These are phyloP conservation scores for Eruca vesicaria DNA, from an alignment of 441 rosid genomes.

Conservation along the genomic window DNA sequence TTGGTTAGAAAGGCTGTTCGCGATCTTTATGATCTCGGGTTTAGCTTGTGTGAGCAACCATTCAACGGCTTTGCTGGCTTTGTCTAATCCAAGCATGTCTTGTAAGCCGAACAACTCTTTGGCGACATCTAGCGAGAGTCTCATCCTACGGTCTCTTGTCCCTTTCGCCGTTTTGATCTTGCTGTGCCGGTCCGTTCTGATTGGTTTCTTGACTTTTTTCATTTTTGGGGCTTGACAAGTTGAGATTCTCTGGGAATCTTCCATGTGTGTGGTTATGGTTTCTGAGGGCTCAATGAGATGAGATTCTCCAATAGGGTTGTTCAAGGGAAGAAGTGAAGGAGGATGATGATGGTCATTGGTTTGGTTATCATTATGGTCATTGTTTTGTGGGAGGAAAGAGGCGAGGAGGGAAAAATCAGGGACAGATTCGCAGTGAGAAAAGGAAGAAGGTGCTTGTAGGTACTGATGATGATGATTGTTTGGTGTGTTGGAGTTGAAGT, in stretches of 20 bases:
- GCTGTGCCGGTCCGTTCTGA: slow-evolving; percentile 80
- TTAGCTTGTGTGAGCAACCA: slow-evolving; percentile 73
- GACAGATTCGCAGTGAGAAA: slow-evolving; percentile 33
- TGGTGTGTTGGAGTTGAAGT: slow-evolving; percentile 33
- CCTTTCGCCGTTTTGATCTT: slow-evolving; percentile 89
- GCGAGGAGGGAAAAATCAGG: slow-evolving; percentile 24
- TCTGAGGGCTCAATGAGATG: slow-evolving; percentile 30
- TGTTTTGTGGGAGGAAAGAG: slow-evolving; percentile 35
- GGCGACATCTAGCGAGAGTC: slow-evolving; percentile 87
- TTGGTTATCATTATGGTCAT: slow-evolving; percentile 20
- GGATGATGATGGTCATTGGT: slow-evolving; percentile 2
- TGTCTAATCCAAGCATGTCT: slow-evolving; percentile 80
- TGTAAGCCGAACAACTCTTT: slow-evolving; percentile 75
- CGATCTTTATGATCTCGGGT: slow-evolving; percentile 55
- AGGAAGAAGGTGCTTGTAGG: slow-evolving; percentile 48
- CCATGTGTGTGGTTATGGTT: slow-evolving; percentile 30
- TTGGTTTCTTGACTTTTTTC: slow-evolving; percentile 40
- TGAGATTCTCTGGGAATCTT: slow-evolving; percentile 34
- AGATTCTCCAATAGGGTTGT: slow-evolving; percentile 14
- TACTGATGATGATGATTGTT: slow-evolving; percentile 12
- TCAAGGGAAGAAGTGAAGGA: slow-evolving; percentile 26
- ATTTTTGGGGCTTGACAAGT: slow-evolving; percentile 13
- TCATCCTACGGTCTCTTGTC: slow-evolving; percentile 87
- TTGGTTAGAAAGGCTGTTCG: slow-evolving; percentile 14
- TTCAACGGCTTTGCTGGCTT: slow-evolving; percentile 84